phyloP scores from a whole-genome alignment of 371 early-diverging fungal species.

The Amoeboaphelidium occidentale region DNA sequence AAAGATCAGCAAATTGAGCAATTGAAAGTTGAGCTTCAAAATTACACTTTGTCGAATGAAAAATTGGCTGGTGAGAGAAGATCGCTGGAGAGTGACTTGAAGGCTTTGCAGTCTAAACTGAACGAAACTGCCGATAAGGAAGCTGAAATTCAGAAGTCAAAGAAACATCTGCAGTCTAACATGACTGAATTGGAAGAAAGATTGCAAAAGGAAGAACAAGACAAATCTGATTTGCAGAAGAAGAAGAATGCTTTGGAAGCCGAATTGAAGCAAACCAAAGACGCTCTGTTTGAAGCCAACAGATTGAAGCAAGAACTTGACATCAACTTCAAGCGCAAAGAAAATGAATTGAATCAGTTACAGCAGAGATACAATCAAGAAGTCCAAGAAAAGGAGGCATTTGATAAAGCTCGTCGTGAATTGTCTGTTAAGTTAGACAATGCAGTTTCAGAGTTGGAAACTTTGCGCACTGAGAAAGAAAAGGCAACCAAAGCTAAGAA shows the following conservation, averaged over 20 bases:
- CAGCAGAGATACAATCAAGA: constrained; percentile 21
- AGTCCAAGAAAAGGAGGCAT: constrained; percentile 15
- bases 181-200: constrained; percentile 29
- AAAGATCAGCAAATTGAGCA: constrained; percentile 1
- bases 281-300: constrained; percentile 10
- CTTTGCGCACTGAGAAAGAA: constrained; percentile 26
- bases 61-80: background rate
- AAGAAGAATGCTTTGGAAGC: constrained; percentile 21
- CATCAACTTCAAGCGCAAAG: constrained; percentile 11
- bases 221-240: constrained; percentile 22
- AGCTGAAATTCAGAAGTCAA: constrained; percentile 18
- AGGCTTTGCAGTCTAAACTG: constrained; percentile 24
- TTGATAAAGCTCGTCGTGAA: constrained; percentile 31
- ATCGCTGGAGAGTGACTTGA: constrained; percentile 27
- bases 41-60: background rate
- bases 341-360: constrained; percentile 14
- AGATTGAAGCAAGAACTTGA: constrained; percentile 17
- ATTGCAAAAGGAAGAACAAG: constrained; percentile 23
- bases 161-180: constrained; percentile 17
- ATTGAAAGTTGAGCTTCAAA: background rate
- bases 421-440: constrained; percentile 28
- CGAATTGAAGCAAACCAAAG: background rate
- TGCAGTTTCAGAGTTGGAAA: constrained; percentile 33
- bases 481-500: constrained; percentile 23
- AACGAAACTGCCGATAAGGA: constrained; percentile 26